A percentile compares a stretch with the other conserved stretches of the same genome.
Evolutionary conservation across 78 protist genomes (phyloP).

Genomic region (Dictyostelium purpureum): DNA sequence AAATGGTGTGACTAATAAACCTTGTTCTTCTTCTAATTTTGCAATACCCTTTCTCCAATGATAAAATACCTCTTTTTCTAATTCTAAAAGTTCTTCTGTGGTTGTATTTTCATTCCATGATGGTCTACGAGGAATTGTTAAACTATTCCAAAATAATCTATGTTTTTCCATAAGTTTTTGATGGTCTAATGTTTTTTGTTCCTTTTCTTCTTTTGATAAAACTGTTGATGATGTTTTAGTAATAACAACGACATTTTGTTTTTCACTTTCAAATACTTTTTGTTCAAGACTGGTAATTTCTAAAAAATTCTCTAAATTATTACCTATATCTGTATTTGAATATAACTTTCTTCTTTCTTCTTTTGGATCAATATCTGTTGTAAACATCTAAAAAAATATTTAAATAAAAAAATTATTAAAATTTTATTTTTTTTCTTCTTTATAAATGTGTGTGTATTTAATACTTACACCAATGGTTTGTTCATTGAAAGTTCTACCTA

Average conservation of each 20-base stretch:
- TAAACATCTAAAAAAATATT: slow-evolving; percentile 45
- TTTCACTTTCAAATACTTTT: slow-evolving; percentile 76
- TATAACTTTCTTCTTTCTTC: slow-evolving; percentile 68
- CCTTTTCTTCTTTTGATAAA: slow-evolving; percentile 52
- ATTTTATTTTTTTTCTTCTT: background rate
- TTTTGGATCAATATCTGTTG: slow-evolving; percentile 78
- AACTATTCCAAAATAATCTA: slow-evolving; percentile 25
- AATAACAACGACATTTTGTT: slow-evolving; percentile 78
- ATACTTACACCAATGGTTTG: slow-evolving; percentile 60
- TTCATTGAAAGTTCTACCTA: slow-evolving; percentile 69
- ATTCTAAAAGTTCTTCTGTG: slow-evolving; percentile 74
- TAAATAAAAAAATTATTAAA: background rate
- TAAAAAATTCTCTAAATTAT: slow-evolving; percentile 56
- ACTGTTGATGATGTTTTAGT: slow-evolving; percentile 53
- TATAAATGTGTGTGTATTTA: background rate
- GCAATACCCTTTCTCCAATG: slow-evolving; percentile 96
- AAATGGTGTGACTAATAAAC: slow-evolving; percentile 94
- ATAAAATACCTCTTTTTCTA: slow-evolving; percentile 89
- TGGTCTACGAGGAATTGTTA: slow-evolving; percentile 92
- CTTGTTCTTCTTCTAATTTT: slow-evolving; percentile 85
- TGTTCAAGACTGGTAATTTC: slow-evolving; percentile 64
- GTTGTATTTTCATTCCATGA: slow-evolving; percentile 84
- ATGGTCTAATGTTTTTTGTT: slow-evolving; percentile 22
- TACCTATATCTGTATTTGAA: slow-evolving; percentile 53
- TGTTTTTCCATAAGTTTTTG: slow-evolving; percentile 12